Base-by-base conservation (phyloP, 202 grass and related monocot species). In the Saccharum hybrid region DNA sequence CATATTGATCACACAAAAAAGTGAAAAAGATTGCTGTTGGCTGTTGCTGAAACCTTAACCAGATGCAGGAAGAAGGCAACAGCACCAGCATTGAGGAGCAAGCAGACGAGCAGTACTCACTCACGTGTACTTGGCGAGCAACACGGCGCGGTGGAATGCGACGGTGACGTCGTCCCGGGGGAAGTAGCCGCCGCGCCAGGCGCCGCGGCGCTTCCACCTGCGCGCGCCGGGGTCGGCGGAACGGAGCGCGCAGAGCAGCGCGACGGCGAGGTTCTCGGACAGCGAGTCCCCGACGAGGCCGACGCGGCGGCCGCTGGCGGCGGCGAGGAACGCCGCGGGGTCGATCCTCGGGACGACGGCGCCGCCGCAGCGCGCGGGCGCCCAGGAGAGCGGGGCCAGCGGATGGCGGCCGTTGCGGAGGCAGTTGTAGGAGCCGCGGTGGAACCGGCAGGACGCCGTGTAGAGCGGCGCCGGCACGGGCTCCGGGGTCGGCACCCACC, bases 381-480 rank as follows among this genome's bases (percentile, higher is more conserved):
- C 41, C 92, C 96, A 98, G 67, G 90, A 90, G 63, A 95, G 94
- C 77, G 85, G 40, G 3, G 81, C 71, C 34, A 93, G 68, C 26
- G 59, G 77, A 19, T 78, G 83, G 0, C 85, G 83, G n/a, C 75
- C 65, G 75, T 98, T 98, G 72, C 89, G 91, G 74, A 93, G 82
- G 90, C 90, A 98, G 75, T 98, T 98, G 93, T 91, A 95, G 30
- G 93, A 86, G 82, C 93, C 90, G 40, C 96, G 92, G 71, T 98
- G 93, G 85, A 95, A 98, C 16, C 89, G 90, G 79, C 89, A 98
- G 26, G 92, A 75, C n/a, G 68, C 19, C n/a, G 33, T 10, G 54
- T 98, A 98, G 87, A 98, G 78, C 15, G 79, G 79, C 2, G 75
- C 71, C 3, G 60, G 78, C 9, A 23, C n/a, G 2, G 60, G 71